These are phyloP conservation scores for Thelephora terrestris DNA, from an alignment of 1,284 basidiomycete species.

Conservation along the genomic window DNA sequence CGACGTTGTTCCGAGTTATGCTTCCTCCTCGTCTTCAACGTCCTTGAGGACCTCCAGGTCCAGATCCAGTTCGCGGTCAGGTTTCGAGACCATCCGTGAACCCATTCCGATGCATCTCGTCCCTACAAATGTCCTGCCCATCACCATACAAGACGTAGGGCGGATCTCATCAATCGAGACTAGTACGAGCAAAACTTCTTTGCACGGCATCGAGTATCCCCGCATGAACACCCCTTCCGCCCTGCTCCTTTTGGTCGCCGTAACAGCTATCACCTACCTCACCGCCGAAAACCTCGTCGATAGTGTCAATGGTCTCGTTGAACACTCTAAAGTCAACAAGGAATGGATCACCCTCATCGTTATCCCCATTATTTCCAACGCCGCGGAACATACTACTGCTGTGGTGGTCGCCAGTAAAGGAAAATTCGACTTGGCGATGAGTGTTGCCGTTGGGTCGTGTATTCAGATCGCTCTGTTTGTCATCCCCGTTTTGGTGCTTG, in stretches of 20 bases:
- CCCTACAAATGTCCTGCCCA: conserved; percentile 22
- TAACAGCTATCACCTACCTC: conserved; percentile 38
- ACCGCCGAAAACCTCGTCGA: conserved; percentile 55
- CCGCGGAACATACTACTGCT: conserved; percentile 57
- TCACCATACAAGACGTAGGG: conserved; percentile 7
- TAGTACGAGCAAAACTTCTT: too few relatives aligned
- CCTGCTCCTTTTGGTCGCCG: conserved; percentile 25
- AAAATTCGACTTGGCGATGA: conserved; percentile 43
- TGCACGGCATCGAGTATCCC: conserved; percentile 26
- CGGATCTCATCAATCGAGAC: too few relatives aligned
- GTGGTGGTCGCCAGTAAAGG: conserved; percentile 56
- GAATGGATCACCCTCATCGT: conserved; percentile 61
- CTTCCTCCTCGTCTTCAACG: neutral
- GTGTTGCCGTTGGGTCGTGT: conserved; percentile 54
- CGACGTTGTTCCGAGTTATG: conserved; percentile 25
- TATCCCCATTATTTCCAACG: conserved; percentile 57
- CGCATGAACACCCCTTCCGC: conserved; percentile 36
- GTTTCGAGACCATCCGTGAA: neutral
- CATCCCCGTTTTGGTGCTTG: conserved; percentile 44
- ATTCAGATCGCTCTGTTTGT: conserved; percentile 64
- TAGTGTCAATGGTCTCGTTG: conserved; percentile 36
- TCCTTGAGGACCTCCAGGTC: neutral
- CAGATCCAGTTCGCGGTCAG: too few relatives aligned
- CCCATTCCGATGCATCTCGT: neutral
- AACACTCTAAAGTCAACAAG: conserved; percentile 35